Evolutionary conservation across 306 rosid species (phyloP), one percentile per base, ranked within the genome.

Genomic region (Sechiopsis laciniata): DNA sequence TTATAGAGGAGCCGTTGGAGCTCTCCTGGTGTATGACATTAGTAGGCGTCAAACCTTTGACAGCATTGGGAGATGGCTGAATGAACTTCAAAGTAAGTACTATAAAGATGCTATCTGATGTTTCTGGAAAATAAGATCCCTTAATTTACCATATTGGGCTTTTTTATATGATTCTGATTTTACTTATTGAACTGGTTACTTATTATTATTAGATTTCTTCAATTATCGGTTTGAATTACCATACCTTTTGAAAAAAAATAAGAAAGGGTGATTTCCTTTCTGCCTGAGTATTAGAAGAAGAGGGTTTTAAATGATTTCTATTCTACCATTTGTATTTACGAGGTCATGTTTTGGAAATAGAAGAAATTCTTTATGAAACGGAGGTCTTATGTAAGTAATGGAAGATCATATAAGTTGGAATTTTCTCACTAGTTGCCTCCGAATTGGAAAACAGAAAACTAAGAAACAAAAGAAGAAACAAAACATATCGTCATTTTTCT

Each of bases 1-100:
- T 82, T 90, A 88, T 59, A 82, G 96, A 81, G 96, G 96, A 68
- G 96, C 96, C 3, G 96, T 90, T 55, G 96, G 96, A 62, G 96
- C 96, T 71, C 96, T 90, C 78, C 62, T 90, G 80, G 96, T 90
- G 42, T 90, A 90, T 61, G 96, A 90, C 76, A 85, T 88, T 65
- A 90, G 96, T 78, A 83, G 95, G 76, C 95, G 80, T 76, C 96
- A 87, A 83, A 90, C 97, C 0, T 90, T 90, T 74, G 95, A 90
- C 58, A 87, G 95, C 88, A 80, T 90, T 53, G 89, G 89, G 55
- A 87, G 97, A 83, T 90, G 97, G 97, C 90, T 90, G 46, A 88
- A 91, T 16, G 95, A 88, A 83, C 95, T 91, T 72, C 97, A 91
- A 74, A 87, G 97, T 91, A 83, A 87, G 95, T 70, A 52, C 53